These are phyloP conservation scores for Plantago coronopus DNA, from an alignment of 305 asterid species.

Conservation along the genomic window DNA sequence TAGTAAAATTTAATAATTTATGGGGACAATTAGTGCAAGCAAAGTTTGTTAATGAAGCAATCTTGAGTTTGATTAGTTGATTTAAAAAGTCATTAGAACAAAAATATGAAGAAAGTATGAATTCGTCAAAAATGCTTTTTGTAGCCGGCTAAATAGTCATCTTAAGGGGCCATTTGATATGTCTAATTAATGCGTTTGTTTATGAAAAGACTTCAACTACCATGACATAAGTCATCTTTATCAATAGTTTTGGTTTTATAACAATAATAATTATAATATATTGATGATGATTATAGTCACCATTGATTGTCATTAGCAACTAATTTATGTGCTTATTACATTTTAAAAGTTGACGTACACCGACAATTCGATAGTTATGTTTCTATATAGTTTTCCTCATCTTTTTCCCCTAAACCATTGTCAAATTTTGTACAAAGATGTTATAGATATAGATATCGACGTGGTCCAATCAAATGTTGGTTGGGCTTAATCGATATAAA, in stretches of 20 bases:
- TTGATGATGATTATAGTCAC: conserved; percentile 23
- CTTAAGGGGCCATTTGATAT: conserved; percentile 7
- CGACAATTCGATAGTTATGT: conserved; percentile 19
- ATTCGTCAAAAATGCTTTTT: too few relatives aligned
- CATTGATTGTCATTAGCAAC: neutral
- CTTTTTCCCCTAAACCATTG: too few relatives aligned
- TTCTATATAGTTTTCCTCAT: neutral
- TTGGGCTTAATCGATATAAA: too few relatives aligned
- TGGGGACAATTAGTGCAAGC: too few relatives aligned
- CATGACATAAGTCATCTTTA: conserved; percentile 27
- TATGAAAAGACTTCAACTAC: conserved; percentile 27
- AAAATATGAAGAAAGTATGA: too few relatives aligned
- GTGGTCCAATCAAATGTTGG: neutral
- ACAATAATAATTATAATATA: conserved; percentile 17
- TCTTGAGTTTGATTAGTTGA: too few relatives aligned
- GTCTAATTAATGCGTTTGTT: conserved; percentile 22
- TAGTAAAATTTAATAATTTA: too few relatives aligned
- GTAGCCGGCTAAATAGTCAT: neutral
- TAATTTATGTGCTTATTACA: neutral
- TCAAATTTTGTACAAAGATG: neutral
- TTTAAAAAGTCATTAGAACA: too few relatives aligned
- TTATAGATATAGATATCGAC: neutral
- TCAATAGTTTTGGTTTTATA: too few relatives aligned
- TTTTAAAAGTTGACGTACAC: conserved; percentile 6
- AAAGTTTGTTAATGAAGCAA: too few relatives aligned